Conservation (phyloP, 352 stramenopile genomes). For the Pythium folliculosum region DNA sequence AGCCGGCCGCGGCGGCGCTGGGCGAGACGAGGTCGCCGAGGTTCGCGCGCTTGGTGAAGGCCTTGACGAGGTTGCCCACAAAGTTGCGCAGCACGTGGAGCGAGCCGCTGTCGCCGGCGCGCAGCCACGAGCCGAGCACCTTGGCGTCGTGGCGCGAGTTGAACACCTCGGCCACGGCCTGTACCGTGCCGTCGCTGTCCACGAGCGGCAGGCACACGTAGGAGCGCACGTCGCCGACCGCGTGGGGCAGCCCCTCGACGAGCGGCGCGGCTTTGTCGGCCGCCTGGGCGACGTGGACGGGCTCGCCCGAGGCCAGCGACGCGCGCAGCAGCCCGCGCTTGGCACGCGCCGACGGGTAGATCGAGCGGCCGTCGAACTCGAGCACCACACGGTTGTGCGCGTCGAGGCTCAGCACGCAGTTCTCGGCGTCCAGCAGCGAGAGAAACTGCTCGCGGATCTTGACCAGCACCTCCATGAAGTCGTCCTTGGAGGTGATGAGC, state of each 20-base stretch:
- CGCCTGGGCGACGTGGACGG: conserved; percentile 41
- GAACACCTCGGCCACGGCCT: conserved; percentile 68
- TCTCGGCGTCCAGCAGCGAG: conserved; percentile 59
- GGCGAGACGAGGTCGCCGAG: conserved; percentile 31
- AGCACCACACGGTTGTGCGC: conserved; percentile 44
- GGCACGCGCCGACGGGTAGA: conserved; percentile 43
- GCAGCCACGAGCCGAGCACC: conserved; percentile 48
- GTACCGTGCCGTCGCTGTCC: conserved; percentile 50
- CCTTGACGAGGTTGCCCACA: conserved; percentile 56
- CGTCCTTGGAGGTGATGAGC: conserved; percentile 41
- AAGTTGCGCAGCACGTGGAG: conserved; percentile 67
- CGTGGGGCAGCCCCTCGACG: conserved; percentile 30
- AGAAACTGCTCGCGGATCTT: conserved; percentile 69
- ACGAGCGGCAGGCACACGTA: conserved; percentile 75
- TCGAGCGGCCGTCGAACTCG: conserved; percentile 58
- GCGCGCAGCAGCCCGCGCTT: conserved; percentile 30
- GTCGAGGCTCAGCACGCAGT: conserved; percentile 65
- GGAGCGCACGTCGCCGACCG: conserved; percentile 49
- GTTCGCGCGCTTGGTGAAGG: conserved; percentile 42
- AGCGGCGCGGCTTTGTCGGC: conserved; percentile 18
- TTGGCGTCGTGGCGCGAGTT: conserved; percentile 55
- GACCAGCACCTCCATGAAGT: conserved; percentile 55
- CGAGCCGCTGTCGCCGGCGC: conserved; percentile 35
- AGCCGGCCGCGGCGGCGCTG: not conserved
- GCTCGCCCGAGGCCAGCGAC: conserved; percentile 34